Percentiles rank a stretch among this genome's conserved stretches.
Conservation (phyloP, 164 flowering plant genomes). For the Nelumbo lutea region DNA sequence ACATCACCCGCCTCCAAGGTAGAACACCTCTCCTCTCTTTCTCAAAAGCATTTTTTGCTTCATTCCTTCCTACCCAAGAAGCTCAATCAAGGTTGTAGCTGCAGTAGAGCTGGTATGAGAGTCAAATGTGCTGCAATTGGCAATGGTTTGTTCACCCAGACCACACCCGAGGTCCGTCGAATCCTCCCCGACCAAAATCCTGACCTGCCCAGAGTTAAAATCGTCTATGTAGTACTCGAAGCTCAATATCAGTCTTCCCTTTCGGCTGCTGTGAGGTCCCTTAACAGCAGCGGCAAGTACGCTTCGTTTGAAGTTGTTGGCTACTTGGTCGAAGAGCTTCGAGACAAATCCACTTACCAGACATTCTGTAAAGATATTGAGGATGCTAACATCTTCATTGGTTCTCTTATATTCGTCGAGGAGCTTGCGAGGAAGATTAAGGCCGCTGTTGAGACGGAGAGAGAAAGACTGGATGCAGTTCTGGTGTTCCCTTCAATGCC, state of each 20-base stretch:
- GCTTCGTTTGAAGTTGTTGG: slow-evolving; percentile 89
- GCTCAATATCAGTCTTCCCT: slow-evolving; percentile 96
- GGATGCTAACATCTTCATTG: slow-evolving; percentile 90
- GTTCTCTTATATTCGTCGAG: slow-evolving; percentile 94
- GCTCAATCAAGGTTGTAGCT: slow-evolving; percentile 11
- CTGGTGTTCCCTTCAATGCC: slow-evolving; percentile 99
- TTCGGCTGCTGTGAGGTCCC: slow-evolving; percentile 63
- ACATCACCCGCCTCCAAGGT: slow-evolving; percentile 46
- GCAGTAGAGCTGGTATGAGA: slow-evolving; percentile 26
- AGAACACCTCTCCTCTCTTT: slow-evolving; percentile 54
- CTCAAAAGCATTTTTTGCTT: slow-evolving; percentile 62
- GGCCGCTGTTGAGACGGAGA: slow-evolving; percentile 85
- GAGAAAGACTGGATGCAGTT: slow-evolving; percentile 94
- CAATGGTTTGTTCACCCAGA: slow-evolving; percentile 95
- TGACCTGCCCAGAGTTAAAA: slow-evolving; percentile 69
- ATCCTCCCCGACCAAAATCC: slow-evolving; percentile 57
- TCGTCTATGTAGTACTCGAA: slow-evolving; percentile 94
- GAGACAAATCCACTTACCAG: slow-evolving; percentile 57
- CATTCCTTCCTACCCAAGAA: slow-evolving; percentile 73
- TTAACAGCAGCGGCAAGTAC: slow-evolving; percentile 38
- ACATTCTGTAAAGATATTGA: slow-evolving; percentile 79
- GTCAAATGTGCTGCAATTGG: slow-evolving; percentile 68
- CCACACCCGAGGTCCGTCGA: slow-evolving; percentile 81
- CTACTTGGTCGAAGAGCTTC: slow-evolving; percentile 94
- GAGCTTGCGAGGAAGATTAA: slow-evolving; percentile 89